These are phyloP conservation scores for Clavaria fumosa DNA, from an alignment of 768 basidiomycete genomes.

Conservation along the genomic window DNA sequence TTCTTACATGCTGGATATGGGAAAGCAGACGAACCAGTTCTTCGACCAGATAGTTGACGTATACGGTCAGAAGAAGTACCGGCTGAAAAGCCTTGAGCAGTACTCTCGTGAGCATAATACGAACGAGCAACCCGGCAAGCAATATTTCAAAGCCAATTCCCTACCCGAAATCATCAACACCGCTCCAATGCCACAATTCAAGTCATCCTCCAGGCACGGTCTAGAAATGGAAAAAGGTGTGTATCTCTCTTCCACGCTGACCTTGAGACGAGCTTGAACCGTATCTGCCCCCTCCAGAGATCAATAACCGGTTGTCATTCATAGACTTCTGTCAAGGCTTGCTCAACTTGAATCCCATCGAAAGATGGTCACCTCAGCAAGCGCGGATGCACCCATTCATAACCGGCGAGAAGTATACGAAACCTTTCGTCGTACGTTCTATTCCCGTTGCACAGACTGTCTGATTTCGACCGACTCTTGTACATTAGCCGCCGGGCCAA, in stretches of 20 bases:
- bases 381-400: slow-evolving; percentile 94
- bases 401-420: slow-evolving; percentile 89
- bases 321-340: slow-evolving; percentile 96
- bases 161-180: slow-evolving; percentile 92
- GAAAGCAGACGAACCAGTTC: slow-evolving; percentile 90
- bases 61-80: slow-evolving; percentile 67
- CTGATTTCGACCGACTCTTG: slow-evolving; percentile 19
- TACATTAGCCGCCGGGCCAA: neutral
- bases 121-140: slow-evolving; percentile 95
- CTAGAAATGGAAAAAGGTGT: slow-evolving; percentile 86
- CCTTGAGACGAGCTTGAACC: neutral
- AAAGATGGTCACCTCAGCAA: slow-evolving; percentile 95
- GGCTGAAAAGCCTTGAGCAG: slow-evolving; percentile 84
- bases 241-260: slow-evolving; percentile 10
- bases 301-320: slow-evolving; percentile 87
- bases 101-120: slow-evolving; percentile 92
- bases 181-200: slow-evolving; percentile 89
- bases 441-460: slow-evolving; percentile 18
- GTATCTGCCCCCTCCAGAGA: slow-evolving; percentile 36
- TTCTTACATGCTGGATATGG: slow-evolving; percentile 83
- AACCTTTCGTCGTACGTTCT: slow-evolving; percentile 60
- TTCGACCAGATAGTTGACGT: slow-evolving; percentile 63
- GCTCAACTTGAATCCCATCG: slow-evolving; percentile 85
- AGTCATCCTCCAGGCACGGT: slow-evolving; percentile 48
- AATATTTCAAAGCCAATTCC: slow-evolving; percentile 92